A percentile compares a stretch with the other conserved stretches of the same genome.
Conservation (phyloP, 306 rosid species). For the Canavalia ensiformis region DNA sequence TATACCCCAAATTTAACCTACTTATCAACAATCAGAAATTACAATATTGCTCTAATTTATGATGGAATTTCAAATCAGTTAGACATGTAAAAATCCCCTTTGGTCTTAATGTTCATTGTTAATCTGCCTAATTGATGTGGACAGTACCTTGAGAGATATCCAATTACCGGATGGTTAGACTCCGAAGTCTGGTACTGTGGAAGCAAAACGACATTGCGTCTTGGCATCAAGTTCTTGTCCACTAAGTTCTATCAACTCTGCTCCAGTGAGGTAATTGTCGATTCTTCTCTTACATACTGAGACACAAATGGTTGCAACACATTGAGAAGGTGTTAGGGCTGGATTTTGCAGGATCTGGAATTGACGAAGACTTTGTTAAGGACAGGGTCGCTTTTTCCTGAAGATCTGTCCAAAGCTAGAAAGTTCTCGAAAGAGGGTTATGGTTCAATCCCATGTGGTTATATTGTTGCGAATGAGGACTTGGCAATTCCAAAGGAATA, state of each 20-base stretch:
- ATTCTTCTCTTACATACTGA: too few relatives aligned
- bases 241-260: slow-evolving; percentile 59
- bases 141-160: slow-evolving; percentile 44
- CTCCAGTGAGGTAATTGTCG: slow-evolving; percentile 57
- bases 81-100: neutral
- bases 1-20: neutral
- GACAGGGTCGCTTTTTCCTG: slow-evolving; percentile 52
- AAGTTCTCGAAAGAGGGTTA: slow-evolving; percentile 55
- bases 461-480: slow-evolving; percentile 49
- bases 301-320: neutral
- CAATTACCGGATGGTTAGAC: slow-evolving; percentile 55
- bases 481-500: slow-evolving; percentile 35
- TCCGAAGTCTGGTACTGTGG: slow-evolving; percentile 45
- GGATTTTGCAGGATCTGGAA: slow-evolving; percentile 62
- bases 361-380: slow-evolving; percentile 54
- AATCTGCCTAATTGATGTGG: neutral
- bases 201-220: slow-evolving; percentile 43
- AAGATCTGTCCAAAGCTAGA: slow-evolving; percentile 51
- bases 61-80: neutral
- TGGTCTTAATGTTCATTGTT: neutral
- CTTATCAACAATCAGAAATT: neutral
- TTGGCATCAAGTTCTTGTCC: slow-evolving; percentile 55
- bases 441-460: slow-evolving; percentile 56
- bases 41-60: neutral
- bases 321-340: neutral